phyloP scores from a whole-genome alignment of 345 rosid genomes.

The Gossypium raimondii region DNA sequence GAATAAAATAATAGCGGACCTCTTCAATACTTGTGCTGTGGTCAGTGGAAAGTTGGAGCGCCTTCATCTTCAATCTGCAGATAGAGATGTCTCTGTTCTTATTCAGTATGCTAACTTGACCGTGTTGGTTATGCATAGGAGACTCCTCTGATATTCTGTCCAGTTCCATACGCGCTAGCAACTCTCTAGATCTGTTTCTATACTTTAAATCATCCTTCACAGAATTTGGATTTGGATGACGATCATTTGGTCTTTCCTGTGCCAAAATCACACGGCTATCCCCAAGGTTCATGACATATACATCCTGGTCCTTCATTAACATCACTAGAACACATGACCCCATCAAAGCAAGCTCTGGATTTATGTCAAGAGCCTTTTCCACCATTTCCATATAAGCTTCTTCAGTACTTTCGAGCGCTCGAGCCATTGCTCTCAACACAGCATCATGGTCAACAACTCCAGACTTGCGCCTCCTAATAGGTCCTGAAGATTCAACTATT shows the following conservation, averaged over 20 bases:
- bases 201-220: slow-evolving; percentile 61
- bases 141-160: slow-evolving; percentile 98
- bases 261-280: slow-evolving; percentile 89
- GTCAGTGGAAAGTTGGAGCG: slow-evolving; percentile 91
- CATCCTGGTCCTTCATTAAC: slow-evolving; percentile 98
- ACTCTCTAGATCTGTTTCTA: slow-evolving; percentile 77
- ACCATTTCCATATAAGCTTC: slow-evolving; percentile 93
- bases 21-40: slow-evolving; percentile 86
- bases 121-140: slow-evolving; percentile 72
- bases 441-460: slow-evolving; percentile 74
- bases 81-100: slow-evolving; percentile 81
- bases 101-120: slow-evolving; percentile 65
- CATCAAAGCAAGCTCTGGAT: slow-evolving; percentile 93
- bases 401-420: slow-evolving; percentile 68
- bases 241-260: slow-evolving; percentile 82
- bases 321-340: slow-evolving; percentile 93
- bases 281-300: slow-evolving; percentile 94
- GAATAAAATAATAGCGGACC: slow-evolving; percentile 36
- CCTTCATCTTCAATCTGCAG: slow-evolving; percentile 88
- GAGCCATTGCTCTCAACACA: slow-evolving; percentile 80
- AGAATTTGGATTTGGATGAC: slow-evolving; percentile 54
- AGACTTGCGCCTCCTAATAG: slow-evolving; percentile 78
- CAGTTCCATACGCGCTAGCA: slow-evolving; percentile 84
- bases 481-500: slow-evolving; percentile 54
- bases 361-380: slow-evolving; percentile 73